Evolutionary conservation across 148 eudicot species (phyloP).

Genomic region (Camellia lanceoleosa): DNA sequence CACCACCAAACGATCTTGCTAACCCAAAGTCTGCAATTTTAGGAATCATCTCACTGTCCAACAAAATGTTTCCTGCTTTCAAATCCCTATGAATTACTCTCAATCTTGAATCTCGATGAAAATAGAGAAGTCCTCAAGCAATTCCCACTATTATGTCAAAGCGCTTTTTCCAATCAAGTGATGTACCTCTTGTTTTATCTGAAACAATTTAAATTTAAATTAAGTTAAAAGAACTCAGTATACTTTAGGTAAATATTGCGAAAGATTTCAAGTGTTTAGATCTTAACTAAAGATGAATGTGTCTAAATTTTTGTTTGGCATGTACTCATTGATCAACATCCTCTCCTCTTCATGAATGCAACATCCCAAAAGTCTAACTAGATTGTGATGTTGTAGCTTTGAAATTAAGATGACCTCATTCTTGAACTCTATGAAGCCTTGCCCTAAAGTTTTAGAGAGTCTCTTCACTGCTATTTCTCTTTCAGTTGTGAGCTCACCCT

Average conservation of each 20-base stretch:
- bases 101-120: conserved; percentile 25
- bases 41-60: conserved; percentile 22
- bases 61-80: conserved; percentile 25
- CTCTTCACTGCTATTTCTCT: conserved; percentile 14
- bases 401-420: conserved; percentile 10
- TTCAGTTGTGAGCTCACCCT: conserved; percentile 8
- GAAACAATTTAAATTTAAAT: background rate
- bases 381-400: conserved; percentile 9
- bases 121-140: conserved; percentile 25
- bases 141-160: conserved; percentile 20
- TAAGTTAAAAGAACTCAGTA: background rate
- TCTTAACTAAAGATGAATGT: background rate
- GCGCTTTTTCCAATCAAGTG: conserved; percentile 21
- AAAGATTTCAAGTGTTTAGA: background rate
- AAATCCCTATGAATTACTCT: conserved; percentile 27
- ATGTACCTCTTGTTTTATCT: conserved; percentile 12
- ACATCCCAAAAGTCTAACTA: conserved; percentile 10
- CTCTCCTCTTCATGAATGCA: conserved; percentile 8
- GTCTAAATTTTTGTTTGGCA: conserved; percentile 7
- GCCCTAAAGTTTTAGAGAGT: background rate
- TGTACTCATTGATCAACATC: conserved; percentile 14
- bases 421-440: conserved; percentile 12
- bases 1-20: conserved; percentile 21
- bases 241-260: background rate
- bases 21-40: conserved; percentile 27